Base-by-base conservation (phyloP, 2,329 filamentous ascomycete species). In the Herpomyces periplanetae region DNA sequence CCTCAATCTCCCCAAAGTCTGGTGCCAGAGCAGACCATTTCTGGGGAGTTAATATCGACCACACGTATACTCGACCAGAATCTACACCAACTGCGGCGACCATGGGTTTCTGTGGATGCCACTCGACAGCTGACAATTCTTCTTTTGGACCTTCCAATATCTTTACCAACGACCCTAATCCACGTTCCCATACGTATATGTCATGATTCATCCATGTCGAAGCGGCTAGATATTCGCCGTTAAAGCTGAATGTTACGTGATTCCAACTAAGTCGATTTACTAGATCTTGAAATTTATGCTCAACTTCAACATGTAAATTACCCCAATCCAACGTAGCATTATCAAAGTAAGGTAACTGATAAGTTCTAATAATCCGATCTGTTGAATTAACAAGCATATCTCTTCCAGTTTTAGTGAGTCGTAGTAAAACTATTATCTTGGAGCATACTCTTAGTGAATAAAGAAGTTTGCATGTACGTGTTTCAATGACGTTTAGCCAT, bases 141-240 rank as follows among this genome's bases (percentile, higher is more conserved):
- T 96, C 80, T 31, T 84, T 84, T 1, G 75, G 73, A 1, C 80
- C 75, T 36, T 96, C 84, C 15, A 96, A 49, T 44, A 96, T 96
- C 37, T 85, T 84, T 20, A 88, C 73, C 22, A 96, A 43, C 38
- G 69, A 87, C 19, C 80, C 80, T 31, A 84, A 69, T 21, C 62
- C 64, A 21, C 80, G 58, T 40, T 96, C 80, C 80, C 75, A 91
- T 11, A 91, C 73, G 39, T 91, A 91, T 26, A 96, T 65, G 38
- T 96, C 75, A 30, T 88, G 73, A 32, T 96, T 96, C 47, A 91
- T 91, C 37, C 71, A 87, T 2, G 80, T 91, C 11, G 71, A 85
- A 1, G 84, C 80, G 10, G 71, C 71, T 15, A 96, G 71, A 34
- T 91, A 91, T 38, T 96, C 80, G 20, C 71, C 73, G 0, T 66